phyloP scores from a whole-genome alignment of 345 rosid species.

The Crucihimalaya himalaica region DNA sequence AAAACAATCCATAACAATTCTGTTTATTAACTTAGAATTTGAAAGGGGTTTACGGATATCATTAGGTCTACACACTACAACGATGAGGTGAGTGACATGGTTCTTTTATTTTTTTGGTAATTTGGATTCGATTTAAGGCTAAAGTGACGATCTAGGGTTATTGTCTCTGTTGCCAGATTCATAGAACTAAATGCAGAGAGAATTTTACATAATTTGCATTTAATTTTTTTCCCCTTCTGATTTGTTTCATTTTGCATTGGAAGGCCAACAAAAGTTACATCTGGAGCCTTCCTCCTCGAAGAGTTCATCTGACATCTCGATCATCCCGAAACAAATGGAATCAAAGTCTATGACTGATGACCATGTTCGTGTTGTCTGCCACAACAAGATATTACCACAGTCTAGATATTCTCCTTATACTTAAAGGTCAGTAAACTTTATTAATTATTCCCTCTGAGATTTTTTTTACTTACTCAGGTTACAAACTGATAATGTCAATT shows the following conservation, averaged over 20 bases:
- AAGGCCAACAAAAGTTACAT: neutral
- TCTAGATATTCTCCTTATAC: conserved; percentile 6
- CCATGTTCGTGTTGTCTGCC: neutral
- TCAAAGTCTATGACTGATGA: neutral
- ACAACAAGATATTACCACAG: neutral
- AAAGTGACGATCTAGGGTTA: neutral
- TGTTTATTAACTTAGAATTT: no score
- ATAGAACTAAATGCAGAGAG: neutral
- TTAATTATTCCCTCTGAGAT: neutral
- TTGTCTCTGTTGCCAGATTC: neutral
- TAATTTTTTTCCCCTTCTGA: neutral
- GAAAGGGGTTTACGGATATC: no score
- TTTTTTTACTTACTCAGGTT: neutral
- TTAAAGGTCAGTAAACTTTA: neutral
- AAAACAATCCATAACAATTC: no score
- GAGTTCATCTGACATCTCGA: neutral
- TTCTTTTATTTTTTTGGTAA: no score
- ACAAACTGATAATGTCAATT: neutral
- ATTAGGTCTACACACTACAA: no score
- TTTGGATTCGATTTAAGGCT: neutral
- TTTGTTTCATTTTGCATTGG: neutral
- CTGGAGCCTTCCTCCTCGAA: neutral
- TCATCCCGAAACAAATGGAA: neutral
- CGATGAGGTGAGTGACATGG: neutral
- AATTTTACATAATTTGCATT: neutral